Base-by-base conservation (phyloP, 2,329 filamentous ascomycete genomes). In the Alternaria triticina region DNA sequence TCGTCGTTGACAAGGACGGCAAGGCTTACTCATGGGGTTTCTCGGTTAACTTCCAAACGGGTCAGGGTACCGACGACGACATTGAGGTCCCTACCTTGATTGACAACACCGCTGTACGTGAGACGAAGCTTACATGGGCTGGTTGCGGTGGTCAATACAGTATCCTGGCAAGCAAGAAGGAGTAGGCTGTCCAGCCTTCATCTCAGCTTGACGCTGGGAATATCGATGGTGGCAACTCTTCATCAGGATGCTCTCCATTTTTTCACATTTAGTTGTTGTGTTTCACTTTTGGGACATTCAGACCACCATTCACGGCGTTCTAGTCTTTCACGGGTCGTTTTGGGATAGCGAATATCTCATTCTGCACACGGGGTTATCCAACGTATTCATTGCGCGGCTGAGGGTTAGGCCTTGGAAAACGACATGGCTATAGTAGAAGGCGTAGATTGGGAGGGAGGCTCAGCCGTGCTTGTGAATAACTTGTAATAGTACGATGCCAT, bases 81-180 rank as follows among this genome's bases (percentile, higher is more conserved):
- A 86, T 97, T 28, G 86, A 90, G 70, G 85, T 87, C 23, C 93
- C 94, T 0, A 96, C 91, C 0, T 74, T 90, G 52, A 92, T 97
- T 59, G 91, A 96, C 74, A 97, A 97, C 82, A 91, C 90, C 12
- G 94, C 93, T 45, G 87, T 96, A 27, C 86, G 89, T 28, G 92
- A 88, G 45, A 90, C 91, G 81, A 89, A 90, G 79, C 85, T 97
- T 46, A 85, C 89, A 33, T 93, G 86, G 81, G 92, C 91, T n/a
- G 92, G 92, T 46, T 91, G 91, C n/a, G 94, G 95, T 68, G 94
- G 94, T 6, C 94, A 97, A 76, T 97, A 89, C 79, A 91, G 89
- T 1, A 81, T 92, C 23, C 72, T 92, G n/a, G 84, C 85, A 40
- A 74, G 70, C 52, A 71, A 73, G 66, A 75, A 74, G 58, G 66